Conservation (phyloP, 371 early-diverging fungal species). For the Mortierella sp. region DNA sequence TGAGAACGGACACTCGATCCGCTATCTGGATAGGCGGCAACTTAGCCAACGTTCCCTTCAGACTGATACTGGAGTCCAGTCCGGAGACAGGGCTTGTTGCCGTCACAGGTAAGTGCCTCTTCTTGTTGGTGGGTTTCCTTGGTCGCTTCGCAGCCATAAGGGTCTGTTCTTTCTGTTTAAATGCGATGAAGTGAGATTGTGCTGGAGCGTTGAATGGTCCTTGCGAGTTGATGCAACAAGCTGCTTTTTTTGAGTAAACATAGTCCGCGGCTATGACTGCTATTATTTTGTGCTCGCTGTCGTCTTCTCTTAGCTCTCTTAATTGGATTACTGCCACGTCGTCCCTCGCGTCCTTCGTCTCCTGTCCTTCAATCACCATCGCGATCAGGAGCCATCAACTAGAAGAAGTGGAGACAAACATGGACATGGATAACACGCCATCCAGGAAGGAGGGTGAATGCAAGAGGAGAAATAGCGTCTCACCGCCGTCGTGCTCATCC, state of each 20-base stretch:
- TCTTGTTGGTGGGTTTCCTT: neutral
- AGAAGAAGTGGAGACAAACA: too few species aligned
- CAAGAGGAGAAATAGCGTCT: neutral
- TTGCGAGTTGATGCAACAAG: too few species aligned
- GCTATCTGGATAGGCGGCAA: neutral
- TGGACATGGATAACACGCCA: neutral
- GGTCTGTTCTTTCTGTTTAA: neutral
- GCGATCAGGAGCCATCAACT: too few species aligned
- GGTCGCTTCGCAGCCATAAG: neutral
- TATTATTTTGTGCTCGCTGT: too few species aligned
- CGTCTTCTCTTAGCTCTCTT: too few species aligned
- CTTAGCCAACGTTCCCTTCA: neutral
- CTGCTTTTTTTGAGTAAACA: too few species aligned
- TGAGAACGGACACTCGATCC: constrained; percentile 28
- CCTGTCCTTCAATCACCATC: too few species aligned
- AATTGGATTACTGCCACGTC: too few species aligned
- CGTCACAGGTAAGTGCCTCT: constrained; percentile 24
- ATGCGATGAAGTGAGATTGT: too few species aligned
- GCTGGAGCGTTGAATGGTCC: too few species aligned
- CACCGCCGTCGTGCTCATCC: neutral
- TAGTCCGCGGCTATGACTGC: too few species aligned
- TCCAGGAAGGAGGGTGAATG: neutral
- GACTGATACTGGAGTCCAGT: neutral
- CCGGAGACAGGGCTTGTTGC: constrained; percentile 2
- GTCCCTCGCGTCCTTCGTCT: too few species aligned